These are phyloP conservation scores for Gentiana dahurica DNA, from an alignment of 257 asterid species.

Conservation along the genomic window DNA sequence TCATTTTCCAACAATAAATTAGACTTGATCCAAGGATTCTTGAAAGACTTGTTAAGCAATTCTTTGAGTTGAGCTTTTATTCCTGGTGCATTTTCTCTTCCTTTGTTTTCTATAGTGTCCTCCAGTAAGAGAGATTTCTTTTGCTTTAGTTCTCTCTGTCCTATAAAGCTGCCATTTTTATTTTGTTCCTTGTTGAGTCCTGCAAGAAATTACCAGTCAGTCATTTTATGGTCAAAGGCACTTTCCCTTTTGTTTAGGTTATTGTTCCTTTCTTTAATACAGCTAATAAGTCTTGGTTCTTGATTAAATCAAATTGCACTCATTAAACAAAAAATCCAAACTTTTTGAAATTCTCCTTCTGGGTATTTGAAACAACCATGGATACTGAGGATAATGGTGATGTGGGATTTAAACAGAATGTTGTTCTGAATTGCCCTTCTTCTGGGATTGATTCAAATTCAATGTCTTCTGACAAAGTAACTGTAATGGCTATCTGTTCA, in stretches of 20 bases:
- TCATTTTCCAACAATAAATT: slow-evolving; percentile 29
- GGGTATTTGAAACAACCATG: slow-evolving; percentile 29
- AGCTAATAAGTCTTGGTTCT: slow-evolving; percentile 20
- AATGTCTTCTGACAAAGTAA: slow-evolving; percentile 26
- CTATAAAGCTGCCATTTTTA: slow-evolving; percentile 77
- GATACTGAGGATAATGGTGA: slow-evolving; percentile 44
- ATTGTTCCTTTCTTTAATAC: slow-evolving; percentile 15
- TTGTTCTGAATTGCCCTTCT: slow-evolving; percentile 25
- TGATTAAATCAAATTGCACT: slow-evolving; percentile 20
- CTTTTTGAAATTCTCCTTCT: slow-evolving; percentile 13
- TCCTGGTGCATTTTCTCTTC: slow-evolving; percentile 40
- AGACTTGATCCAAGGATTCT: slow-evolving; percentile 46
- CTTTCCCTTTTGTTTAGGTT: slow-evolving; percentile 25
- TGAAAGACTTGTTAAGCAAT: slow-evolving; percentile 25
- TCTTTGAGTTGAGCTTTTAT: slow-evolving; percentile 34
- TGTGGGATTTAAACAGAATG: slow-evolving; percentile 26
- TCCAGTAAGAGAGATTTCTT: slow-evolving; percentile 45
- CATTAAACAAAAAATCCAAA: slow-evolving; percentile 15
- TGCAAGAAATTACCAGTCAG: slow-evolving; percentile 49
- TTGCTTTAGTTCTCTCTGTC: slow-evolving; percentile 43
- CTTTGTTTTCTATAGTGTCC: slow-evolving; percentile 41
- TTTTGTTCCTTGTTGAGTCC: slow-evolving; percentile 73
- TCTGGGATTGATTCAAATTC: slow-evolving; percentile 18
- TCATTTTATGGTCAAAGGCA: slow-evolving; percentile 46
- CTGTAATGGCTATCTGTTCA: slow-evolving; percentile 20